Evolutionary conservation across 2,329 filamentous ascomycete genomes (phyloP), one percentile per base, ranked within the genome.

Genomic region (Rutstroemia sp.): DNA sequence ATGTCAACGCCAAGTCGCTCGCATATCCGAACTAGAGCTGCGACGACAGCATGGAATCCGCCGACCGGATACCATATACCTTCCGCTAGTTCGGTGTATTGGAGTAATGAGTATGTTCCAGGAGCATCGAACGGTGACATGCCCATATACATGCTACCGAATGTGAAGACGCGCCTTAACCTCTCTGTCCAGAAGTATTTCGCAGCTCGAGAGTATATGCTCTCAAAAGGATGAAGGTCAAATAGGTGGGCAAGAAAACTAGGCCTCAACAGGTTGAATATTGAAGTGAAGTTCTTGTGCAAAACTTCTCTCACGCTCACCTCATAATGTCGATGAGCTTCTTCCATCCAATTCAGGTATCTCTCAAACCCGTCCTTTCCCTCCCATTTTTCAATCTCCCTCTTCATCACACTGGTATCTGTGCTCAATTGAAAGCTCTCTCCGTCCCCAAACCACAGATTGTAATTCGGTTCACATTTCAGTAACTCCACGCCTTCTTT

Each of bases 91-190:
- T 90, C 87, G 0, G 87, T 87, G 68, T 90, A 90, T 70, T 90
- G 87, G 52, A 90, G 73, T 58, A 90, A 70, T 49, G 79, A 85
- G 71, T 90, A 90, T 2, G 87, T 90, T 3, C 83, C 86, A 0
- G 87, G 87, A 0, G 87, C 86, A 66, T 88, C 85, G 66, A 87
- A 90, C 0, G 87, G 87, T 54, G 78, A 84, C 87, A 90, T 90
- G 0, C 87, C 87, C 83, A 90, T 87, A 66, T 91, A 90, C 87
- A 90, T 91, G 63, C 84, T 89, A 21, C 82, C 86, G 70, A 90
- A 90, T 0, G 87, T 90, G 62, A 90, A 90, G 0, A 87, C 86
- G 25, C 86, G 73, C 59, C 87, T 75, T 64, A 90, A 66, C 57
- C 86, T 74, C 66, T 90, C 86, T 0, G 83, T 85, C 75, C 75